phyloP scores from a whole-genome alignment of 2,329 filamentous ascomycete species.

The Penicillium thymicola region DNA sequence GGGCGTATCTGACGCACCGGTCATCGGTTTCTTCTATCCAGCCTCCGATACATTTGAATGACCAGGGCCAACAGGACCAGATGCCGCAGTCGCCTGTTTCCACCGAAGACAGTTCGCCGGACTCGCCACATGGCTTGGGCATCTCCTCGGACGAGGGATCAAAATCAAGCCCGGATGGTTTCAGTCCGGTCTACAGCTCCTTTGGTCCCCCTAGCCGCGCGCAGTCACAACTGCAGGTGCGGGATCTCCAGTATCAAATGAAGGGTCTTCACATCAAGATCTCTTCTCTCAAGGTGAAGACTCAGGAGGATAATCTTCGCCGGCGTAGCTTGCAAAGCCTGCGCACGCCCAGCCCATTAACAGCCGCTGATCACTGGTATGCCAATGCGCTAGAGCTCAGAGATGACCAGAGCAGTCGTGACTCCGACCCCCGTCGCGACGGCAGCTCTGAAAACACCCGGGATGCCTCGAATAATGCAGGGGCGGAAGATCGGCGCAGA shows the following conservation, averaged over 20 bases:
- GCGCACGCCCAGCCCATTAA: constrained; percentile 74
- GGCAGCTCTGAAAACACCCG: constrained; percentile 31
- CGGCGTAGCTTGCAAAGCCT: constrained; percentile 73
- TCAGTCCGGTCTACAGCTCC: constrained; percentile 37
- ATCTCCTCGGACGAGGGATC: constrained; percentile 27
- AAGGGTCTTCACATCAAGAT: constrained; percentile 81
- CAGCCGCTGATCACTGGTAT: constrained; percentile 63
- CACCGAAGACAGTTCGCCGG: constrained; percentile 17
- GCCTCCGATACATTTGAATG: constrained; percentile 5
- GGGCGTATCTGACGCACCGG: constrained; percentile 33
- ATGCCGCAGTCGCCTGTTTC: constrained; percentile 5
- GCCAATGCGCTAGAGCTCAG: constrained; percentile 39
- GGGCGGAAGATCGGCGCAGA: constrained; percentile 6
- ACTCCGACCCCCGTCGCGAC: constrained; percentile 36
- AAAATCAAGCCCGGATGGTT: constrained; percentile 32
- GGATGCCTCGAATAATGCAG: constrained; percentile 1
- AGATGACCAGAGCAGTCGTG: constrained; percentile 33
- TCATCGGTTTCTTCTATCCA: constrained; percentile 42
- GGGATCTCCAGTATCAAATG: constrained; percentile 78
- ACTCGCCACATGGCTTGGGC: constrained; percentile 27
- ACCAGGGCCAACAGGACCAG: constrained; percentile 7
- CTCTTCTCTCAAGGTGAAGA: constrained; percentile 72
- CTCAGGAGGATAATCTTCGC: constrained; percentile 73
- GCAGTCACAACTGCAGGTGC: constrained; percentile 69
- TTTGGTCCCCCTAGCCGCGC: constrained; percentile 58